phyloP scores from a whole-genome alignment of 495 filamentous ascomycete species.

The Sordaria brevicollis region DNA sequence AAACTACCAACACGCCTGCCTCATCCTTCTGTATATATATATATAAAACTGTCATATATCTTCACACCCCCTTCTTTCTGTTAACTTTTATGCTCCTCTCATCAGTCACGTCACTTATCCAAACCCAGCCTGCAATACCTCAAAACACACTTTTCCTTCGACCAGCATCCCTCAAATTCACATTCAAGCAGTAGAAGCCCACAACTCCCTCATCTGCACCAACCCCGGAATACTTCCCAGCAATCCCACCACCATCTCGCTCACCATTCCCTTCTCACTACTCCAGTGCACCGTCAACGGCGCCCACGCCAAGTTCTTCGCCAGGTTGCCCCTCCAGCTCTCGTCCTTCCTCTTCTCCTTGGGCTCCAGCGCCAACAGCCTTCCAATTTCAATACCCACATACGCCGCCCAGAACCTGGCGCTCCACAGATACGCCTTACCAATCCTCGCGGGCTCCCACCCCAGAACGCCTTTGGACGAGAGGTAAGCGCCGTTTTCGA shows the following conservation, averaged over 20 bases:
- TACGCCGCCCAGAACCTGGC: slow-evolving; percentile 69
- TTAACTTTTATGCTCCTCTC: too few species aligned
- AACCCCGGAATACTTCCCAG: slow-evolving; percentile 56
- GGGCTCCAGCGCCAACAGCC: slow-evolving; percentile 43
- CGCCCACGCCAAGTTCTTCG: slow-evolving; percentile 44
- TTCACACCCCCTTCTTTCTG: too few species aligned
- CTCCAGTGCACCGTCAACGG: slow-evolving; percentile 72
- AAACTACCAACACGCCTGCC: not conserved
- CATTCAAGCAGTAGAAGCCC: slow-evolving; percentile 36
- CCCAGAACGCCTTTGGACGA: slow-evolving; percentile 56
- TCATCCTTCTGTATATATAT: not conserved
- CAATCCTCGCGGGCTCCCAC: slow-evolving; percentile 41
- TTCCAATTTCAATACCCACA: slow-evolving; percentile 63
- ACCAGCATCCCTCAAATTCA: not conserved
- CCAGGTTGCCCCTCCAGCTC: slow-evolving; percentile 34
- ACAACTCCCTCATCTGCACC: slow-evolving; percentile 56
- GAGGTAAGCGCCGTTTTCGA: slow-evolving; percentile 81
- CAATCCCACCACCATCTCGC: slow-evolving; percentile 49
- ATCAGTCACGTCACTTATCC: not conserved
- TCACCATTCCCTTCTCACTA: slow-evolving; percentile 53
- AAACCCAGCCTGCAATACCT: too few species aligned
- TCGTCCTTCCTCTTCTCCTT: slow-evolving; percentile 25
- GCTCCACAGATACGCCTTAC: slow-evolving; percentile 60
- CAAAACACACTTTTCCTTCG: too few species aligned
- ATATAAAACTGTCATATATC: too few species aligned